phyloP scores from a whole-genome alignment of 371 early-diverging fungal genomes.

The Haplosporangium sp. region DNA sequence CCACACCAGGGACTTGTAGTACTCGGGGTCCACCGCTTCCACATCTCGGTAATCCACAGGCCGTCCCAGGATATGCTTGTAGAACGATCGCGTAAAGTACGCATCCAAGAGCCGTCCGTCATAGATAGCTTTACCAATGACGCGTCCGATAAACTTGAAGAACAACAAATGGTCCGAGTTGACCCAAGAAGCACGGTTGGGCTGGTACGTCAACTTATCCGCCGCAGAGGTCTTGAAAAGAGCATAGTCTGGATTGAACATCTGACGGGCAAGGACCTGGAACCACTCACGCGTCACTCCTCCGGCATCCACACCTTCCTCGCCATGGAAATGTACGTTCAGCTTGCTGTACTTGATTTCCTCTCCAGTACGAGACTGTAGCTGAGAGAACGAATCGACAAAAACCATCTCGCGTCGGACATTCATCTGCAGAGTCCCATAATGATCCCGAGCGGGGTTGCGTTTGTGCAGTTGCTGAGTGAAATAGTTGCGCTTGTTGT shows the following conservation, averaged over 20 bases:
- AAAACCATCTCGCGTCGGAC: conserved; percentile 96
- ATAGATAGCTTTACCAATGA: conserved; percentile 98
- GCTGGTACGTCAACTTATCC: conserved; percentile 97
- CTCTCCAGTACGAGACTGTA: conserved; percentile 90
- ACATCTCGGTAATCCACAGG: conserved; percentile 96
- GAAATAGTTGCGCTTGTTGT: conserved; percentile 98
- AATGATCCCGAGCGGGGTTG: conserved; percentile 70
- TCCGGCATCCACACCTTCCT: conserved; percentile 99
- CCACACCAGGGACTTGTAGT: conserved; percentile 98
- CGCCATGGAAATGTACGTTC: conserved; percentile 94
- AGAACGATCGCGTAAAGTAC: conserved; percentile 98
- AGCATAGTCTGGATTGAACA: conserved; percentile 99
- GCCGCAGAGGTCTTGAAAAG: conserved; percentile 96
- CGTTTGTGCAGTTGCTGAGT: conserved; percentile 93
- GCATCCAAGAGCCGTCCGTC: conserved; percentile 95
- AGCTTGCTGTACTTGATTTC: conserved; percentile 95
- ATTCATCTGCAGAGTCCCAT: conserved; percentile 83
- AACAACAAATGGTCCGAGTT: conserved; percentile 97
- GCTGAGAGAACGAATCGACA: conserved; percentile 96
- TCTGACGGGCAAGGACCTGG: conserved; percentile 94
- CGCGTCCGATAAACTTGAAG: conserved; percentile 98
- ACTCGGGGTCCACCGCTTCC: conserved; percentile 97
- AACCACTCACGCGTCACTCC: conserved; percentile 99
- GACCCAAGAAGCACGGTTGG: conserved; percentile 93
- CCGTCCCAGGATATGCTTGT: conserved; percentile 95